Evolutionary conservation across 768 basidiomycete genomes (phyloP).

Genomic region (Amanita brunnescens): DNA sequence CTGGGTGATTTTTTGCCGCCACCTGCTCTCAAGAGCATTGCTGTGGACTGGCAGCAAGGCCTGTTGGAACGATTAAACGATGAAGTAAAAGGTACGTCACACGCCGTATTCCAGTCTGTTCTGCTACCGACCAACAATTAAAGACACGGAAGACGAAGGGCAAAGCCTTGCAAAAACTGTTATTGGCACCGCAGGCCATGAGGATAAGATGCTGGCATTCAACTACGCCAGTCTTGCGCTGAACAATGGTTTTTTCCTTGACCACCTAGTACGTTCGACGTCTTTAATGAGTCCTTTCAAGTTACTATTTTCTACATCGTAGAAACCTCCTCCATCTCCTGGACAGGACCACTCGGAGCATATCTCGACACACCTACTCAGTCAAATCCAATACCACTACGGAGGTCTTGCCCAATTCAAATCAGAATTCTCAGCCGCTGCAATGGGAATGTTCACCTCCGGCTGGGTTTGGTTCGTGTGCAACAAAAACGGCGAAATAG

Average conservation of each 20-base stretch:
- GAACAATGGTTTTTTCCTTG: conserved; percentile 94
- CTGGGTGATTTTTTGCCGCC: conserved; percentile 75
- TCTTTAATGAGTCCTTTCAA: not conserved
- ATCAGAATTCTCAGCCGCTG: conserved; percentile 68
- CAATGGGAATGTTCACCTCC: conserved; percentile 64
- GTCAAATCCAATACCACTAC: conserved; percentile 39
- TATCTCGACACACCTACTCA: conserved; percentile 25
- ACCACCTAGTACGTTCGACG: conserved; percentile 60
- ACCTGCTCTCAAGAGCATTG: conserved; percentile 58
- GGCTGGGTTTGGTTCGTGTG: conserved; percentile 88
- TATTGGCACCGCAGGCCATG: conserved; percentile 51
- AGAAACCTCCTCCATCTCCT: conserved; percentile 35
- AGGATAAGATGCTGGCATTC: conserved; percentile 60
- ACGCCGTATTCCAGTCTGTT: not conserved
- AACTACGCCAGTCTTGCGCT: conserved; percentile 89
- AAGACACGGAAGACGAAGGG: conserved; percentile 50
- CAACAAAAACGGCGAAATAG: conserved; percentile 49
- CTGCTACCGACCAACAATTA: conserved; percentile 11
- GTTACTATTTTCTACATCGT: conserved; percentile 9
- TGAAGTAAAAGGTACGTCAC: conserved; percentile 54
- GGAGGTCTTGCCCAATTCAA: conserved; percentile 63
- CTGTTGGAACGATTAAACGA: conserved; percentile 71
- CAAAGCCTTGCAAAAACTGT: conserved; percentile 64
- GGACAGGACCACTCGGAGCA: conserved; percentile 26
- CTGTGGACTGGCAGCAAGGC: conserved; percentile 82